Evolutionary conservation across 306 rosid genomes (phyloP), one percentile per base, ranked within the genome.

Genomic region (peach (Prunus persica)): DNA sequence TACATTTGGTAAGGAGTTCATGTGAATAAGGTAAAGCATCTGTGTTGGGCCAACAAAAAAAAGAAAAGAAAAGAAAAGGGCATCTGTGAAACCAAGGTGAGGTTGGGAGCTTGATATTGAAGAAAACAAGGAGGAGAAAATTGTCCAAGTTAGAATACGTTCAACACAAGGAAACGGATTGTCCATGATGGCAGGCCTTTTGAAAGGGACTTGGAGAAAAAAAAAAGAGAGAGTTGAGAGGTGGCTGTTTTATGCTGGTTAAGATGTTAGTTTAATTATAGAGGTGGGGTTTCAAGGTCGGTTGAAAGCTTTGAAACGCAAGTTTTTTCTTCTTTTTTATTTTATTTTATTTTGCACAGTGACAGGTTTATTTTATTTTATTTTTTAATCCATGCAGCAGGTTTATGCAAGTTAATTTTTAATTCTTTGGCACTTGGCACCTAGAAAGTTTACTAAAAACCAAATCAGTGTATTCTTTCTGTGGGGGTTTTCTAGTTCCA

Each of bases 121-220:
- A 54, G 82, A 55, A 70, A 78, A 70, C 22, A 8, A 77, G 28
- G 38, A 60, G 56, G 43, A 20, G 3, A 6, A 60, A 56, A 1
- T 69, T 24, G 19, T 77, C 69, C 41, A 63, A 71, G 51, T 38
- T 8, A 22, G 82, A 78, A 51, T 10, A 58, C 46, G 69, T 38
- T 10, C 56, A 24, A 65, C 47, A 50, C 41, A 78, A 71, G 72
- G 72, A 71, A 78, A 30, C 55, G 32, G 49, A 24, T 32, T 78
- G 65, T 63, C 50, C 64, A 64, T 62, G 34, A 62, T 56, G 65
- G 54, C 74, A 8, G 72, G 45, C 58, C 32, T 6, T 49, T 20
- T 0, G 55, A 65, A 65, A 76, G 71, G 28, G 70, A 28, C n/a
- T 22, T 16, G n/a, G 28, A 24, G 58, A 60, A 22, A 0, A 22